Base-by-base conservation (phyloP, 768 basidiomycete genomes). In the Leccinellum rugosiceps region DNA sequence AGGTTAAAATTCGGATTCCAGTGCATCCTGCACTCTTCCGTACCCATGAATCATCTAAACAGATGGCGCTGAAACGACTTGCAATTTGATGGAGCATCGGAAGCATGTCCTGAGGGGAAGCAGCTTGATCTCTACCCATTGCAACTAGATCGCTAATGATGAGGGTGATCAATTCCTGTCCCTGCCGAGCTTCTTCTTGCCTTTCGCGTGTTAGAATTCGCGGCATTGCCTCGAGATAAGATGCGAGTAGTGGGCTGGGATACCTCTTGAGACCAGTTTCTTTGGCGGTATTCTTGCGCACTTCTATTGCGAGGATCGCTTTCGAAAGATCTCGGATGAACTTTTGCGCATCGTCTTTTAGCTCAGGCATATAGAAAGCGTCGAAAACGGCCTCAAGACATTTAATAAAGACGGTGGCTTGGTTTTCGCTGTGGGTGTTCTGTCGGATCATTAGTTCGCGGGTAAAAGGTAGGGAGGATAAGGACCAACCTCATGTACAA, bases 31-130 rank as follows among this genome's bases (percentile, higher is more conserved):
- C 96, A 65, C 86, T 87, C 72, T 98, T 97, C 54, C 85, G 80
- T 3, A 80, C 80, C 95, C 95, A 97, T 0, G 90, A 81, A 65
- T 94, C 94, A 56, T 97, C 95, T 55, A 94, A 82, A 67, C 95
- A 97, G 25, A 97, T 78, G 3, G 89, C 85, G 45, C 83, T 86
- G 74, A 98, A 91, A 15, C 92, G 85, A 59, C 83, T 84, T 6
- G 90, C 86, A 45, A 98, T 79, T 62, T 93, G 88, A 66, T 93
- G 88, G 50, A 98, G 74, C 34, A 92, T 83, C 7, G 79, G 76
- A 50, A 85, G 25, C 25, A 89, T 76, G 58, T 89, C 87, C 52
- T 79, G 81, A 28, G 75, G 72, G 4, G 76, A 72, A 28, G 80
- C 76, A 55, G 77, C 75, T 26, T 75, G 72, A 34, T 79, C 78